phyloP scores from a whole-genome alignment of 2,329 filamentous ascomycete species.

The Trichothecium sympodiale region DNA sequence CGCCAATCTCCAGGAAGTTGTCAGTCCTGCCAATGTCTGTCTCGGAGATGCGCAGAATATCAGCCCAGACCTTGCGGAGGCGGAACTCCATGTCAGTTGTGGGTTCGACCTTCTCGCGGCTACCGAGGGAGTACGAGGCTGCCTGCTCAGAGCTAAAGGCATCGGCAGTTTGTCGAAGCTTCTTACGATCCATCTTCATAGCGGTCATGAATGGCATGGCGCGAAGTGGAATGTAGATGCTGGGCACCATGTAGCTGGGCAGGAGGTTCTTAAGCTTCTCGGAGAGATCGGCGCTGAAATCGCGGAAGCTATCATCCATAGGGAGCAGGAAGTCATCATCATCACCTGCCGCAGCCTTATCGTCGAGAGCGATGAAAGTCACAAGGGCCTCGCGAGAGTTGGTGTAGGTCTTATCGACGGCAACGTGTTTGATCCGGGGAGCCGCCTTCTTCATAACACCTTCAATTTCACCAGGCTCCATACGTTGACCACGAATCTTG shows the following conservation, averaged over 20 bases:
- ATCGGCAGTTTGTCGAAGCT: neutral
- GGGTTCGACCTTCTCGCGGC: neutral
- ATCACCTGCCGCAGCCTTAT: neutral
- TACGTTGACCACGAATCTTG: conserved; percentile 11
- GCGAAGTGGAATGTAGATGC: conserved; percentile 5
- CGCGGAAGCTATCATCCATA: neutral
- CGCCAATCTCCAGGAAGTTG: conserved; percentile 8
- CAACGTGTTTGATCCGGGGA: conserved; percentile 1
- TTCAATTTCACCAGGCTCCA: conserved; percentile 11
- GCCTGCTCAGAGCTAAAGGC: neutral
- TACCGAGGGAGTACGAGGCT: neutral
- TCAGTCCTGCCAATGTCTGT: conserved; percentile 5
- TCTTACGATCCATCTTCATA: conserved; percentile 9
- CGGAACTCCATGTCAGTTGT: neutral
- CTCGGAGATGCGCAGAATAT: conserved; percentile 2
- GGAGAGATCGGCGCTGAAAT: neutral
- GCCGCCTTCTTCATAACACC: conserved; percentile 1
- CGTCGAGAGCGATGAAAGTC: neutral
- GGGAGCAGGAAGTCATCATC: neutral
- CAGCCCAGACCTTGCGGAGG: conserved; percentile 6
- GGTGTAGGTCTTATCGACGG: conserved; percentile 1
- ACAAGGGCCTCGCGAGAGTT: neutral
- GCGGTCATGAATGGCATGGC: conserved; percentile 9
- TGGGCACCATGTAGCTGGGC: conserved; percentile 9
- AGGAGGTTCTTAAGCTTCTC: conserved; percentile 2